phyloP scores from a whole-genome alignment of 2,329 filamentous ascomycete genomes.

The Calonectria leucothoes region DNA sequence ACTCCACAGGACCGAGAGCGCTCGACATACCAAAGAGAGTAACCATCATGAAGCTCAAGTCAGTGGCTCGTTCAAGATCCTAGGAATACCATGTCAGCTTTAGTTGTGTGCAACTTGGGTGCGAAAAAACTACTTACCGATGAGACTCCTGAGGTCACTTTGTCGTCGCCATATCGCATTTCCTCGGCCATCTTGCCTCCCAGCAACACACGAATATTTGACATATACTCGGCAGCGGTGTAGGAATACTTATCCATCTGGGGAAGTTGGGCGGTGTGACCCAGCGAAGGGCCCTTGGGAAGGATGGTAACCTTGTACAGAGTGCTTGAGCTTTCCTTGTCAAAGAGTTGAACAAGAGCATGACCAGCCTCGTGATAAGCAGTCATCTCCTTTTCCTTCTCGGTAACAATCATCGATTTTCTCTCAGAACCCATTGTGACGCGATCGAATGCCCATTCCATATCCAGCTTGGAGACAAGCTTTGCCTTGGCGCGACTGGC shows the following conservation, averaged over 20 bases:
- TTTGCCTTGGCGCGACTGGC: constrained; percentile 88
- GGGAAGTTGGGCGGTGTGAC: constrained; percentile 88
- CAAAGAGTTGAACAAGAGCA: constrained; percentile 88
- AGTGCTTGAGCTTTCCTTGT: constrained; percentile 75
- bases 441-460: constrained; percentile 98
- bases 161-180: constrained; percentile 89
- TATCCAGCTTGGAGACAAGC: constrained; percentile 80
- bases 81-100: constrained; percentile 51
- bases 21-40: constrained; percentile 91
- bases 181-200: constrained; percentile 93
- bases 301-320: constrained; percentile 99
- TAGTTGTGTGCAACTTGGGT: background rate
- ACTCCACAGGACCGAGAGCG: constrained; percentile 89
- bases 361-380: constrained; percentile 97
- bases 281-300: constrained; percentile 86
- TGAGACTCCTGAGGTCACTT: constrained; percentile 90
- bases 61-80: constrained; percentile 88
- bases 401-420: constrained; percentile 87
- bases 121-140: constrained; percentile 65
- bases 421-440: constrained; percentile 97
- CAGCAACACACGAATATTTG: constrained; percentile 82
- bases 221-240: constrained; percentile 86
- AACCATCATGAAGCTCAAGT: constrained; percentile 87
- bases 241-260: constrained; percentile 93
- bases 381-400: constrained; percentile 96